phyloP scores from a whole-genome alignment of 179 eudicot species.

The Camellia oleifera region DNA sequence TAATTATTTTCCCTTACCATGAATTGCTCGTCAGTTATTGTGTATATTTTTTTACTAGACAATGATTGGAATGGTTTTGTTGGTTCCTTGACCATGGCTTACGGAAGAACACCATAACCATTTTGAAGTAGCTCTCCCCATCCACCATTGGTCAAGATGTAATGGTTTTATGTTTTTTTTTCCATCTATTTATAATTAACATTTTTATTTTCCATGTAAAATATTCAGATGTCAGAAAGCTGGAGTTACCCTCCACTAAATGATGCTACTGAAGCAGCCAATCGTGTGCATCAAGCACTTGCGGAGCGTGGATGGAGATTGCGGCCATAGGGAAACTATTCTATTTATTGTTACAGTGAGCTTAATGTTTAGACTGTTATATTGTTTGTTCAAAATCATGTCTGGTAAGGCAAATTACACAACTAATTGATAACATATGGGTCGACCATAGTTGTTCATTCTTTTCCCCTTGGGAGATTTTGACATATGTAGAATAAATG shows the following conservation, averaged over 20 bases:
- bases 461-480: constrained; percentile 10
- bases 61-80: no score
- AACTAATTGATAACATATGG: neutral
- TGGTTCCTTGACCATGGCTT: neutral
- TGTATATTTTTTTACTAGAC: no score
- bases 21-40: no score
- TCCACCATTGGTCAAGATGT: neutral
- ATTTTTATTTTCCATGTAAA: neutral
- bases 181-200: neutral
- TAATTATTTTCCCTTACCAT: no score
- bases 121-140: neutral
- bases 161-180: neutral
- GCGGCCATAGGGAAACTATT: constrained; percentile 35
- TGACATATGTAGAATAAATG: constrained; percentile 24
- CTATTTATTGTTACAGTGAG: neutral
- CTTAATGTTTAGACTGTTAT: neutral
- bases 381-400: neutral
- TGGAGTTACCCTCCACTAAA: constrained; percentile 92
- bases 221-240: constrained; percentile 52
- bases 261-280: constrained; percentile 80
- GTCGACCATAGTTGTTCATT: constrained; percentile 14
- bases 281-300: constrained; percentile 61
- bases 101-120: neutral
- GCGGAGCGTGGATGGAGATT: constrained; percentile 81
- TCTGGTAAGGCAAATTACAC: neutral